Percentiles rank a stretch among this genome's conserved stretches.
These are phyloP conservation scores for Camellia sinensis DNA, from an alignment of 148 eudicot species.

Conservation along the genomic window DNA sequence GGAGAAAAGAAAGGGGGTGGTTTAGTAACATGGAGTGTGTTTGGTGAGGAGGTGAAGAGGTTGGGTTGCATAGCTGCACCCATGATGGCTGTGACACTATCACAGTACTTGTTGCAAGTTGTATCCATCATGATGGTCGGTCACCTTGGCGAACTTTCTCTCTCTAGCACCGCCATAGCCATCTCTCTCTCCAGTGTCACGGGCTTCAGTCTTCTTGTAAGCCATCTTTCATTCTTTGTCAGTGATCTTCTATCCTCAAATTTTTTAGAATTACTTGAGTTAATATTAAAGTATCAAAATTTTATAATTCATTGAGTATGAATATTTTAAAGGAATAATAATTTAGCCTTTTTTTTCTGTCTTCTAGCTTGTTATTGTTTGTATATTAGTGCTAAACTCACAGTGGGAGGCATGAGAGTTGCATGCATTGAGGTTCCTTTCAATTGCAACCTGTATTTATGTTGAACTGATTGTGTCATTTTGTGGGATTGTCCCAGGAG, in stretches of 20 bases:
- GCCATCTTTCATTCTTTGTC: background rate
- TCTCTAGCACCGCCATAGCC: constrained; percentile 60
- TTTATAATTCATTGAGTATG: too few species aligned
- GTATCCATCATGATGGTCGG: constrained; percentile 56
- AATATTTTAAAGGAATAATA: too few species aligned
- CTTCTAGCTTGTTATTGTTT: background rate
- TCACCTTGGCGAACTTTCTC: constrained; percentile 54
- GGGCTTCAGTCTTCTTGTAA: constrained; percentile 41
- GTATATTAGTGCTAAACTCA: background rate
- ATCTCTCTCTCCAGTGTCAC: constrained; percentile 48
- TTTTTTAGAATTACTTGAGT: too few species aligned
- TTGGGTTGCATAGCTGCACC: constrained; percentile 41
- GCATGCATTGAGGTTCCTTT: too few species aligned
- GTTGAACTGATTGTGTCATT: too few species aligned
- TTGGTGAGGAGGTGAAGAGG: constrained; percentile 33
- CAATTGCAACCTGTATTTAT: too few species aligned
- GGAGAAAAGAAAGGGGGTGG: background rate
- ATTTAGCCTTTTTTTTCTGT: background rate
- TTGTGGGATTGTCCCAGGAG: too few species aligned
- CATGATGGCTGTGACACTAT: constrained; percentile 37
- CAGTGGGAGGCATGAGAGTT: too few species aligned
- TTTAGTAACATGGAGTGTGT: constrained; percentile 16
- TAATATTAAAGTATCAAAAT: too few species aligned
- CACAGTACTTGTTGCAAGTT: constrained; percentile 40
- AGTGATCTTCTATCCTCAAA: too few species aligned